phyloP scores from a whole-genome alignment of 2,329 filamentous ascomycete genomes.

The Gaeumannomyces tritici region DNA sequence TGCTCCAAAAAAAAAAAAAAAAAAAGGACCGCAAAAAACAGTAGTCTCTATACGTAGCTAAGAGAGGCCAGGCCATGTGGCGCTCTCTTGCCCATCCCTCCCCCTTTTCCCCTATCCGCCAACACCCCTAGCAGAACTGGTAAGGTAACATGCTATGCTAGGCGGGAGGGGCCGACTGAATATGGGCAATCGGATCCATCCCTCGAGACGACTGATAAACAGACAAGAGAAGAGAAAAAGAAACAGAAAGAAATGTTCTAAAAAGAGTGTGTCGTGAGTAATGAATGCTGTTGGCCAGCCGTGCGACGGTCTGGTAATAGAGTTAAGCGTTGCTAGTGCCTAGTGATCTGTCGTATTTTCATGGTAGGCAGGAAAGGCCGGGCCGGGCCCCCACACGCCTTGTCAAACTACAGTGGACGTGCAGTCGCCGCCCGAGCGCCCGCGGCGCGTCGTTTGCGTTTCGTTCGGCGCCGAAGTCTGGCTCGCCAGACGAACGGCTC shows the following conservation, averaged over 20 bases:
- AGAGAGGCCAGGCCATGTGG: not conserved
- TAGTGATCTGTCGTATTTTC: not conserved
- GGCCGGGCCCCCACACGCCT: too few species aligned
- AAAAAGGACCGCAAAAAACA: not conserved
- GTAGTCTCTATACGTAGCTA: not conserved
- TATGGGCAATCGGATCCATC: not conserved
- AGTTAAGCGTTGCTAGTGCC: not conserved
- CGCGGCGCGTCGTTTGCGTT: not conserved
- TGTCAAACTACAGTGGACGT: not conserved
- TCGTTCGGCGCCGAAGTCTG: not conserved
- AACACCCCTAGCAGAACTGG: not conserved
- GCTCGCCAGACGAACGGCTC: not conserved
- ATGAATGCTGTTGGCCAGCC: not conserved
- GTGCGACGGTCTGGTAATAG: not conserved
- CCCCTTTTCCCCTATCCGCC: not conserved
- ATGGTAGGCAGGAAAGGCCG: not conserved
- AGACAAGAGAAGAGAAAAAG: not conserved
- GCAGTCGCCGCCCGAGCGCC: not conserved
- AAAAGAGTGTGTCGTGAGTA: not conserved
- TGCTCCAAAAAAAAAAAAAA: not conserved
- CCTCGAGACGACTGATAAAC: not conserved
- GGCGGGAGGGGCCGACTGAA: not conserved
- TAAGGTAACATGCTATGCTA: not conserved
- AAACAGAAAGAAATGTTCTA: not conserved
- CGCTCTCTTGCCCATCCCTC: not conserved